These are phyloP conservation scores for Punica granatum DNA, from an alignment of 345 rosid species.

Conservation along the genomic window DNA sequence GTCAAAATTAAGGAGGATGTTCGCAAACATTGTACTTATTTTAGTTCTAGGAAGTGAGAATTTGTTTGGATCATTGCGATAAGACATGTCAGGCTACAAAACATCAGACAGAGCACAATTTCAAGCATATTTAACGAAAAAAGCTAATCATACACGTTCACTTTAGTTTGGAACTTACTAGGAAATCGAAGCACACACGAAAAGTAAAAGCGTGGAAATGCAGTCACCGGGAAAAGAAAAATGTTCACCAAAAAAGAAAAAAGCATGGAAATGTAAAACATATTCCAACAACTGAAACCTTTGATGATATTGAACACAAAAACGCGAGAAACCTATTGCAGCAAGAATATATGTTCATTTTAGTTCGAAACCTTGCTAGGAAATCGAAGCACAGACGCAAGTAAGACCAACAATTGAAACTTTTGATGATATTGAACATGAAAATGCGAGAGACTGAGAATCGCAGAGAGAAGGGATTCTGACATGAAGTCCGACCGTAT, in stretches of 20 bases:
- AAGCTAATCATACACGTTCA: too few relatives aligned
- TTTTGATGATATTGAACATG: not conserved
- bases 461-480: not conserved
- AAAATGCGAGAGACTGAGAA: too few relatives aligned
- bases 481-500: not conserved
- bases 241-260: too few relatives aligned
- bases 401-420: not conserved
- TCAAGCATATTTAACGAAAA: not conserved
- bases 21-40: too few relatives aligned
- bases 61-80: too few relatives aligned
- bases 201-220: too few relatives aligned
- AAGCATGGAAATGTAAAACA: not conserved
- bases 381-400: not conserved
- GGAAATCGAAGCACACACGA: not conserved
- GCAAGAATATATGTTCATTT: too few relatives aligned
- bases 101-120: not conserved
- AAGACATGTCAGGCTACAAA: too few relatives aligned
- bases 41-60: too few relatives aligned
- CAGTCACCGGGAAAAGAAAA: too few relatives aligned
- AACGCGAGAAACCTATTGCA: too few relatives aligned
- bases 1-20: slow-evolving; percentile 15
- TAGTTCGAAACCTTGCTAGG: not conserved
- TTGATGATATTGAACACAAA: not conserved
- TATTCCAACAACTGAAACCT: not conserved
- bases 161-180: not conserved